These are phyloP conservation scores for Hypoxylon rubiginosum DNA, from an alignment of 2,329 filamentous ascomycete species.

Conservation along the genomic window DNA sequence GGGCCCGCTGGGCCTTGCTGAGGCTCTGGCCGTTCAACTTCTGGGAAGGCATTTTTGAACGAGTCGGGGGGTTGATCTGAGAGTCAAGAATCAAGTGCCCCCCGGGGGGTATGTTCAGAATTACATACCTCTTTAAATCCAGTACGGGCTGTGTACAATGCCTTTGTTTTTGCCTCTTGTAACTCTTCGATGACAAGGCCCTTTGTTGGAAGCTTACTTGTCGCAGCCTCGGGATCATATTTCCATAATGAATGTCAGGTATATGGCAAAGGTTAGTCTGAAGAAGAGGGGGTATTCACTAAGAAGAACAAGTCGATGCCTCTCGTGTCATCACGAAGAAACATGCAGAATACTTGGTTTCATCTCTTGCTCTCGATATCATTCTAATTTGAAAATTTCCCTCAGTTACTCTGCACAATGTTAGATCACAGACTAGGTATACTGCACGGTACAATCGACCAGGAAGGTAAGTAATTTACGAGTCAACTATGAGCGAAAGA, in stretches of 20 bases:
- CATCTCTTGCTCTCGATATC: too few species aligned
- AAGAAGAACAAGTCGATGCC: background rate
- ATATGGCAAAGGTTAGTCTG: background rate
- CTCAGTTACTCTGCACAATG: background rate
- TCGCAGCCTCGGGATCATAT: background rate
- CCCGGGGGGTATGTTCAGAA: background rate
- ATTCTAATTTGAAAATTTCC: too few species aligned
- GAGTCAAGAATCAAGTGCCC: background rate
- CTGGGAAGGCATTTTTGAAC: constrained; percentile 1
- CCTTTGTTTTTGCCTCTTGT: background rate
- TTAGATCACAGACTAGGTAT: background rate
- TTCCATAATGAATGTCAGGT: background rate
- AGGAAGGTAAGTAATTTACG: background rate
- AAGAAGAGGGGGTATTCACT: background rate
- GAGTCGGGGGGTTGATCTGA: background rate
- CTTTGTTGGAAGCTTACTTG: background rate
- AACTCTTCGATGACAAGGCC: background rate
- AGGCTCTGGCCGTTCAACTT: too few species aligned
- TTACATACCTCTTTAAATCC: background rate
- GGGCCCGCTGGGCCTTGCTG: too few species aligned
- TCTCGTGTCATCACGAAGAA: background rate
- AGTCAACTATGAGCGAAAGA: background rate
- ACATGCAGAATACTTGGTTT: background rate
- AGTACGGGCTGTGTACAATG: background rate
- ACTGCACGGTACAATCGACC: background rate